These are phyloP conservation scores for Singerocomus inundabilis DNA, from an alignment of 1,284 basidiomycete genomes.

Conservation along the genomic window DNA sequence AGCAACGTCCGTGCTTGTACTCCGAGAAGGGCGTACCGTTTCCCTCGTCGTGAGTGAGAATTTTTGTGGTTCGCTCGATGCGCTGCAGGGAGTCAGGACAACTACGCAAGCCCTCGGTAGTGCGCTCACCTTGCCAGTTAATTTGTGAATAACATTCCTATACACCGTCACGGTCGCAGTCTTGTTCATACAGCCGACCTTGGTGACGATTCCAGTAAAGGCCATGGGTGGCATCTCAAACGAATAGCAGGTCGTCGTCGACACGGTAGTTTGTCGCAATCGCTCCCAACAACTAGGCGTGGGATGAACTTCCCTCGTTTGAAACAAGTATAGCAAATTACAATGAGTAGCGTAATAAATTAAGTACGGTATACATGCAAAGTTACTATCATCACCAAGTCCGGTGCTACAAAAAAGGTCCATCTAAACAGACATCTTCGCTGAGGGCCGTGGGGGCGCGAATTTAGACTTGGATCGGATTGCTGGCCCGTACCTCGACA, in stretches of 20 bases:
- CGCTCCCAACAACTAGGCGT: neutral
- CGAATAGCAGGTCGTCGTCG: neutral
- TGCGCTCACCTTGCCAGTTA: conserved; percentile 66
- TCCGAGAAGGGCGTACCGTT: conserved; percentile 49
- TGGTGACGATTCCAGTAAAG: conserved; percentile 70
- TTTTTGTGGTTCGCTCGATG: conserved; percentile 72
- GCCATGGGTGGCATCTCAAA: conserved; percentile 69
- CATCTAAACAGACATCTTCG: conserved; percentile 18
- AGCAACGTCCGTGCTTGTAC: conserved; percentile 2
- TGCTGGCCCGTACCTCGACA: conserved; percentile 46
- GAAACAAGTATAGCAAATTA: no score
- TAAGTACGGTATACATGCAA: no score
- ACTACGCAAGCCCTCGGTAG: neutral
- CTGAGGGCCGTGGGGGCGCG: conserved; percentile 31
- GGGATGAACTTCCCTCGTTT: conserved; percentile 7
- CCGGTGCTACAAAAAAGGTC: neutral
- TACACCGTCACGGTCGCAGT: conserved; percentile 79
- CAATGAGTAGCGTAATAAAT: no score
- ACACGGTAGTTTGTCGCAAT: no score
- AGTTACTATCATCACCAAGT: no score
- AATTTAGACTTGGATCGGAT: conserved; percentile 45
- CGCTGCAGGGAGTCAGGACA: conserved; percentile 41
- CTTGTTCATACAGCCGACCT: conserved; percentile 77
- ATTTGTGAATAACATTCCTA: conserved; percentile 61
- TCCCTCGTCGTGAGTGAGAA: conserved; percentile 67